Conservation (phyloP, 2,329 filamentous ascomycete genomes). For the Arthrobotrys pseudoclavata region DNA sequence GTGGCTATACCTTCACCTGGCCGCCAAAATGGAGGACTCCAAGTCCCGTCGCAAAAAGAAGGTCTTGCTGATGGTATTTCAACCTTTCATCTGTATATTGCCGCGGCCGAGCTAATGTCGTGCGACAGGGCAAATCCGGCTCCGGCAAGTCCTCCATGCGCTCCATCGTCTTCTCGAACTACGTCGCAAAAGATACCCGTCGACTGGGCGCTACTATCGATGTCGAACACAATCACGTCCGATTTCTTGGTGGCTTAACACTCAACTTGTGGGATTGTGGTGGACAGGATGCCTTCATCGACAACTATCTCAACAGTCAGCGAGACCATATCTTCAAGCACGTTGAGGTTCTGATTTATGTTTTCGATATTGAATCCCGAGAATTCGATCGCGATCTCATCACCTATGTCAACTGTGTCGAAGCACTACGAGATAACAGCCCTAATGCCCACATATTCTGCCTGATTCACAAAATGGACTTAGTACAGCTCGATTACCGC, state of each 20-base stretch:
- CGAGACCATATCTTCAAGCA: conserved; percentile 96
- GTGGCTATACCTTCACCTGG: conserved; percentile 2
- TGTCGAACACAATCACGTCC: conserved; percentile 97
- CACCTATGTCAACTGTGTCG: conserved; percentile 91
- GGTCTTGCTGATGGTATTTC: conserved; percentile 63
- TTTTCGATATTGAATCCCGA: conserved; percentile 97
- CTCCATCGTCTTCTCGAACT: conserved; percentile 99
- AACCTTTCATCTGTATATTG: not conserved
- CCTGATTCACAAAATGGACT: conserved; percentile 98
- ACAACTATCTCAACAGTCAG: conserved; percentile 96
- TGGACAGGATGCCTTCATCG: conserved; percentile 97
- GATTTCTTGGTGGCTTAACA: conserved; percentile 97
- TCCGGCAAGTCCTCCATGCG: conserved; percentile 99
- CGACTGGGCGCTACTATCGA: conserved; percentile 96
- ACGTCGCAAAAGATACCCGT: conserved; percentile 94
- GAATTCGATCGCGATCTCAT: conserved; percentile 93
- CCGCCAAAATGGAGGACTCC: conserved; percentile 61
- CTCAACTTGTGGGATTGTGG: conserved; percentile 99
- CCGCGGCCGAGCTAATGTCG: conserved; percentile 11
- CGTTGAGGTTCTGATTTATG: conserved; percentile 97
- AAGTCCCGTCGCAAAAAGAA: conserved; percentile 63
- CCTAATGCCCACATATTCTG: conserved; percentile 87
- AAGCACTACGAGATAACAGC: conserved; percentile 88
- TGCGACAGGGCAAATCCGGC: conserved; percentile 83
- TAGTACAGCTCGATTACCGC: conserved; percentile 84